phyloP scores from a whole-genome alignment of 1,284 basidiomycete species.

The Paramarasmius palmivorus region DNA sequence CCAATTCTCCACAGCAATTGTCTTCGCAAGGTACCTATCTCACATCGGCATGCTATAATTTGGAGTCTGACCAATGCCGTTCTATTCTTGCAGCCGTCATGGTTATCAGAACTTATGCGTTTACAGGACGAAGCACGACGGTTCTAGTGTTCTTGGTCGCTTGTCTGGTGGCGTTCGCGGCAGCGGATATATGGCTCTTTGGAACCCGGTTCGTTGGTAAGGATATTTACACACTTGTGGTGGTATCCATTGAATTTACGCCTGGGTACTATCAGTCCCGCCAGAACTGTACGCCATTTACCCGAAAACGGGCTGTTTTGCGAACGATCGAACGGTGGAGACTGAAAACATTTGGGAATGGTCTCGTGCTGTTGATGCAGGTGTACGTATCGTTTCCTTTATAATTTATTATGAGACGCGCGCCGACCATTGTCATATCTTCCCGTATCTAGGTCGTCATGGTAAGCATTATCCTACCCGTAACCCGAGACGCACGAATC shows the following conservation, averaged over 20 bases:
- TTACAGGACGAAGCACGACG: constrained; percentile 21
- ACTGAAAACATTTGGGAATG: neutral
- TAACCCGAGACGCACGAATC: neutral
- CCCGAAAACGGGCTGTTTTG: constrained; percentile 17
- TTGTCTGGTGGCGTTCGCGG: constrained; percentile 9
- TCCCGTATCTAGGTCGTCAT: constrained; percentile 4
- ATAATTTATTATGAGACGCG: neutral
- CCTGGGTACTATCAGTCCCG: constrained; percentile 11
- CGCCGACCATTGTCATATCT: neutral
- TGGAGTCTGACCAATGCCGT: neutral
- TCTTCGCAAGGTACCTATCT: neutral
- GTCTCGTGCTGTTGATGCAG: constrained; percentile 4
- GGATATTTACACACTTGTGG: neutral
- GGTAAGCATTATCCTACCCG: neutral
- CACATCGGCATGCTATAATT: neutral
- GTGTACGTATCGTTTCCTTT: constrained; percentile 11
- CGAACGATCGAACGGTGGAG: constrained; percentile 8
- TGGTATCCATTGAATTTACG: neutral
- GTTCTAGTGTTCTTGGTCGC: constrained; percentile 17
- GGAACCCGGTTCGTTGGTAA: constrained; percentile 16
- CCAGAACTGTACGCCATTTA: constrained; percentile 6
- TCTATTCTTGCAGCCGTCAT: constrained; percentile 22
- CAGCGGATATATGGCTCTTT: constrained; percentile 16
- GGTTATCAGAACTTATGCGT: constrained; percentile 26
- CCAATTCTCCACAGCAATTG: neutral